phyloP scores from a whole-genome alignment of 1,139 yeast genomes.

The Candida anutae region DNA sequence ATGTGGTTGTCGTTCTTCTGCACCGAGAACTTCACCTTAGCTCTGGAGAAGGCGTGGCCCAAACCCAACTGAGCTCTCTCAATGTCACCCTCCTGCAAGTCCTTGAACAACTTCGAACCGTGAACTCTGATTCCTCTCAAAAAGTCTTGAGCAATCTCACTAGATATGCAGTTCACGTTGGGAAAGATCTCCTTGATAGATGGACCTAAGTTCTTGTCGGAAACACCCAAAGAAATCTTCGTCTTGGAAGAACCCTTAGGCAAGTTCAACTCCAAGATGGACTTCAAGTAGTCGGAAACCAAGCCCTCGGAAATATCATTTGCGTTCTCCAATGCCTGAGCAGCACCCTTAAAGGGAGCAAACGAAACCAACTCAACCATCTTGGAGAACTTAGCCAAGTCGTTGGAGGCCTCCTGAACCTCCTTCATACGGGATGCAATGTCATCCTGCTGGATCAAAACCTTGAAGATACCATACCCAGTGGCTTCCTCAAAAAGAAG shows the following conservation, averaged over 20 bases:
- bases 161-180: conserved; percentile 80
- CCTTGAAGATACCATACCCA: conserved; percentile 96
- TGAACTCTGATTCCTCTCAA: conserved; percentile 92
- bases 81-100: conserved; percentile 88
- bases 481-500: conserved; percentile 97
- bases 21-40: conserved; percentile 96
- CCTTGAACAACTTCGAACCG: conserved; percentile 83
- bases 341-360: conserved; percentile 98
- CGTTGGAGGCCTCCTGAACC: conserved; percentile 88
- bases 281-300: conserved; percentile 85
- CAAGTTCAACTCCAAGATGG: conserved; percentile 80
- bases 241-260: conserved; percentile 78
- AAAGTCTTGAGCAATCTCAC: conserved; percentile 89
- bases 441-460: conserved; percentile 88
- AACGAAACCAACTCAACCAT: conserved; percentile 89
- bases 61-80: conserved; percentile 98
- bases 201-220: conserved; percentile 95
- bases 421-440: conserved; percentile 87
- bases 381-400: conserved; percentile 83
- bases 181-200: conserved; percentile 89
- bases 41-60: conserved; percentile 98
- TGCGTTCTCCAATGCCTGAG: conserved; percentile 97
- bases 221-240: conserved; percentile 69
- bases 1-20: conserved; percentile 98
- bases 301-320: conserved; percentile 97